These are phyloP conservation scores for Saxophila tyrrhenica DNA, from an alignment of 495 filamentous ascomycete genomes.

Conservation along the genomic window DNA sequence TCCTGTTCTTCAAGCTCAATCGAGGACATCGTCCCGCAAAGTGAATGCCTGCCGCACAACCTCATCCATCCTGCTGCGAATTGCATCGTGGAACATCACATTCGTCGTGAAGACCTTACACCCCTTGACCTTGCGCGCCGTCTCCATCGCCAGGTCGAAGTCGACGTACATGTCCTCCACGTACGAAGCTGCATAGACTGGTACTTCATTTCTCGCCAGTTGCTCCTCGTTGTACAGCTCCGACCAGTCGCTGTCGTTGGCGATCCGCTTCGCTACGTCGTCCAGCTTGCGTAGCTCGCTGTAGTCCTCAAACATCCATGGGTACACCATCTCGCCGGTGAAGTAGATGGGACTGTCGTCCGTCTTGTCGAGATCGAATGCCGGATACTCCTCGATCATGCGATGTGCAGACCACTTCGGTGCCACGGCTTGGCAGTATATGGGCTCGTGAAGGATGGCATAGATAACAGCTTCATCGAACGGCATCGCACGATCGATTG, in stretches of 20 bases:
- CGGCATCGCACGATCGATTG: slow-evolving; percentile 50
- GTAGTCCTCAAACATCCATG: slow-evolving; percentile 68
- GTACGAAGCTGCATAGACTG: slow-evolving; percentile 78
- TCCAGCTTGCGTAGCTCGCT: slow-evolving; percentile 54
- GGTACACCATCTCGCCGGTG: slow-evolving; percentile 86
- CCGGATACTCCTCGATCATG: slow-evolving; percentile 30
- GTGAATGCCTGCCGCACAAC: slow-evolving; percentile 35
- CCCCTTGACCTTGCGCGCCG: slow-evolving; percentile 62
- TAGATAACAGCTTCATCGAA: slow-evolving; percentile 75
- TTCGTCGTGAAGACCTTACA: slow-evolving; percentile 79
- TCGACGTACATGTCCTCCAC: slow-evolving; percentile 94
- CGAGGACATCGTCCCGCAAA: slow-evolving; percentile 30
- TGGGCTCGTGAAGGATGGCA: slow-evolving; percentile 71
- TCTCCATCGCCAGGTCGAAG: slow-evolving; percentile 57
- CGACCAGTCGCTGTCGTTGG: slow-evolving; percentile 55
- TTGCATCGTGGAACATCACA: slow-evolving; percentile 70
- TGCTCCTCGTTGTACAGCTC: slow-evolving; percentile 63
- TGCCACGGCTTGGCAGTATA: slow-evolving; percentile 60
- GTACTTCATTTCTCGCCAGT: slow-evolving; percentile 67
- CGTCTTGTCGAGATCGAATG: slow-evolving; percentile 33
- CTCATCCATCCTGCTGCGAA: slow-evolving; percentile 60
- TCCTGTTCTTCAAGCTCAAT: too few relatives aligned
- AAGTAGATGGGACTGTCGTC: slow-evolving; percentile 53
- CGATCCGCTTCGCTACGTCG: slow-evolving; percentile 58
- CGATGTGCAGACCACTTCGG: slow-evolving; percentile 57